Evolutionary conservation across 2,329 filamentous ascomycete genomes (phyloP), one percentile per base, ranked within the genome.

Genomic region (Zymoseptoria ardabiliae): DNA sequence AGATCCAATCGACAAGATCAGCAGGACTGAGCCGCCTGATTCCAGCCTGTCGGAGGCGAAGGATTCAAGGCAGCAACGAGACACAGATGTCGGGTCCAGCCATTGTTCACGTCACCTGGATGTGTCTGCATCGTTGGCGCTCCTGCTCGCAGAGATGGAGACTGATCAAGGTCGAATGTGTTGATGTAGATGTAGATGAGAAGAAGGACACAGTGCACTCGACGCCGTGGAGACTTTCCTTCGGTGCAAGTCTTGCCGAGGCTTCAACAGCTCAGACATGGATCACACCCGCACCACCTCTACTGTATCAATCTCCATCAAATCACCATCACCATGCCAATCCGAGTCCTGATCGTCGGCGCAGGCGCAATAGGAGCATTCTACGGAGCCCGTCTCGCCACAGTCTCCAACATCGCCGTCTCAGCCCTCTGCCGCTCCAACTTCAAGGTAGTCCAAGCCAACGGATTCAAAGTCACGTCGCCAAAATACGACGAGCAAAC

Each of bases 371-470:
- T 90, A 50, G 87, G 87, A 58, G 87, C 85, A 58, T 89, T 89
- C 76, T 89, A 89, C 68, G 86, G 85, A 53, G 88, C 86, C 6
- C 79, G 87, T 21, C 78, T 89, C 17, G 85, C 88, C 65, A 77
- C 59, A 45, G 66, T 64, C 9, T 65, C 69, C 1, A 79, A 82
- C 58, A 76, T 85, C 49, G 76, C 81, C 59, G 84, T 88, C 54
- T 90, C 87, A 4, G 82, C 89, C 51, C 84, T 89, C 57, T 89
- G 87, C 63, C 83, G 88, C 54, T 90, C 87, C 49, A 91, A 91
- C 76, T 90, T 88, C 77, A 73, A 77, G 22, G 82, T 81, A 35
- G 85, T 91, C 52, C 78, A 80, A 56, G 72, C 76, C 9, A 75
- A 79, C 22, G 88, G 88, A 53, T 87, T 91, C 69, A 74, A 77